Evolutionary conservation across 495 filamentous ascomycete species (phyloP), one percentile per base, ranked within the genome.

Genomic region (Podospora fimiseda): DNA sequence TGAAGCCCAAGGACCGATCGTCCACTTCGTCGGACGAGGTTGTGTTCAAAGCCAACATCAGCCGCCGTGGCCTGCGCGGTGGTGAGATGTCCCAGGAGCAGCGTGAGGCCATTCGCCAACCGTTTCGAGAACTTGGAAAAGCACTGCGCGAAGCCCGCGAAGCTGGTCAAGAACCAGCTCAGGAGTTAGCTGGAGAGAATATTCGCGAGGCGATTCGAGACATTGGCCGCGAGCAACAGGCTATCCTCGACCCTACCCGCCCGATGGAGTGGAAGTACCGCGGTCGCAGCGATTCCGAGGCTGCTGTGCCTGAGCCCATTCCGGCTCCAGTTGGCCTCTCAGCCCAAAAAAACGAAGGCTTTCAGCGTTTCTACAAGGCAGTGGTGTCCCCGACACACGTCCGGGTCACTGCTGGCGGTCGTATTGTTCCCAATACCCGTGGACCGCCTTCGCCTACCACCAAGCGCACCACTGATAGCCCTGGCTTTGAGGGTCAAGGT

Each of bases 401-500:
- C 50, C 68, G 78, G 19, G 76, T 80, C 43, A 80, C 77, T n/a
- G 76, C 78, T 50, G 73, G 76, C 50, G 73, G 77, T 37, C 66
- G 72, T 39, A 80, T 81, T 58, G 78, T 81, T 3, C 77, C 78
- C 11, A 81, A 81, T 54, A 78, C 70, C 22, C 75, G 77, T 9
- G 72, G 66, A 14, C 71, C 71, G 3, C 60, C 59, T 3, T 76
- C 73, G 9, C 73, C 75, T 3, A 70, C 70, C 1, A 55, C 65
- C 14, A 76, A 73, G 61, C 69, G 71, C 47, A 45, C 57, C 18
- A 72, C 58, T 40, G 73, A 76, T 33, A 61, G 40, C 36, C 27
- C 60, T 30, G 38, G 49, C 18, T 43, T 54, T 13, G 63, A 66
- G 6, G 48, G 40, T 38, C 49, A 58, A 16, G 43, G 42, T 0